Base-by-base conservation (phyloP, 176 grass and related monocot species). In the Bonia amplexicaulis region DNA sequence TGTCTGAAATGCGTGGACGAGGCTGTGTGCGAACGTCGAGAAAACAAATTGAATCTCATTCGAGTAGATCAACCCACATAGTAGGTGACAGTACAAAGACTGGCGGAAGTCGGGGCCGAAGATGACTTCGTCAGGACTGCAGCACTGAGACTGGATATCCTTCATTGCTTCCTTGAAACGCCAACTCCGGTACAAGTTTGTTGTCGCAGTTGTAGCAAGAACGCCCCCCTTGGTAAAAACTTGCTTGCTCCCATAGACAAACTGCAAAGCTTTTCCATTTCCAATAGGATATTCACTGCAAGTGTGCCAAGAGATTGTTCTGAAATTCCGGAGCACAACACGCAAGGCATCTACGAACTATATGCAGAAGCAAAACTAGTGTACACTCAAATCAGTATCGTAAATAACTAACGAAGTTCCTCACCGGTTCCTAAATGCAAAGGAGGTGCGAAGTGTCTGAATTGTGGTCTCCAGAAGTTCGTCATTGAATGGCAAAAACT, bases 221-320 rank as follows among this genome's bases (percentile, higher is more conserved):
- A 99, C 84, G 75, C 93, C 93, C 5, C 97, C 97, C 86, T 90
- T 85, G 26, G 93, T 99, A 29, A 37, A 8, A 6, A 71, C 71
- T 70, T 96, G 93, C 88, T 87, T 99, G 97, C 97, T 99, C 45
- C 93, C 81, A 66, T 99, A 99, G 42, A 96, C 79, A 88, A 99
- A 99, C 59, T 96, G 93, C 48, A 99, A 70, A 22, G 93, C 88
- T 90, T 99, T 99, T 85, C 97, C 97, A 69, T 86, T 89, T 35
- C 88, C 83, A 64, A 92, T 88, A 64, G 93, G 97, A 23, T 89
- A 99, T 69, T 92, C 87, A 79, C 97, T 98, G 78, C 25, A 79
- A 85, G 35, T 37, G 35, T 37, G 77, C 14, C 22, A 85, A 7
- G 81, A 42, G 5, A 22, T 11, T 58, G 39, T 42, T 77, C 23